Evolutionary conservation across 1,139 yeast species (phyloP).

Genomic region (Saccharomyces hybrid): DNA sequence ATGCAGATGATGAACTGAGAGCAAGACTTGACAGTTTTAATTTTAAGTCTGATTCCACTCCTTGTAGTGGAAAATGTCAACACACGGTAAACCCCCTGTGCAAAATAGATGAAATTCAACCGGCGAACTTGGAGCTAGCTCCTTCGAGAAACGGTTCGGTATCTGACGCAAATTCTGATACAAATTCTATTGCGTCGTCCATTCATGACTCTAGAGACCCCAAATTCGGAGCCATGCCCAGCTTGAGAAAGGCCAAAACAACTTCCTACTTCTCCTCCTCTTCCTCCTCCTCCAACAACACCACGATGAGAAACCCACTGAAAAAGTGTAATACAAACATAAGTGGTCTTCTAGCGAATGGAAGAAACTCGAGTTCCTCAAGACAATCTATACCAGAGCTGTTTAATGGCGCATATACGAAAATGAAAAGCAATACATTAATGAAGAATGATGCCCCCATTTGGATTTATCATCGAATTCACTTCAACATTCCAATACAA

Average conservation of each 20-base stretch:
- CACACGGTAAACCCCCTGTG: neutral
- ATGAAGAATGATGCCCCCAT: neutral
- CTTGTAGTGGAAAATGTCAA: neutral
- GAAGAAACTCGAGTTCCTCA: neutral
- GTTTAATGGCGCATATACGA: neutral
- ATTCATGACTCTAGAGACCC: neutral
- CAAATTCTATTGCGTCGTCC: neutral
- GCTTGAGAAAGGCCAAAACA: neutral
- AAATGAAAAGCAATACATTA: neutral
- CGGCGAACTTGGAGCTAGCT: neutral
- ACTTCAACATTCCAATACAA: neutral
- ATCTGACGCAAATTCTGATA: neutral
- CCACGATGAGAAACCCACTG: neutral
- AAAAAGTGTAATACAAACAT: neutral
- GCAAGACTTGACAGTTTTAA: neutral
- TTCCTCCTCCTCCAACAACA: neutral
- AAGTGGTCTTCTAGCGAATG: neutral
- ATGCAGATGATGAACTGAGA: neutral
- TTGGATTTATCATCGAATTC: slow-evolving; percentile 1
- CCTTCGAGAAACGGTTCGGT: neutral
- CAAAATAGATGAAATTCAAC: neutral
- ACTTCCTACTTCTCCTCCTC: neutral
- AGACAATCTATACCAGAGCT: neutral
- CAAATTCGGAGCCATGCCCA: neutral
- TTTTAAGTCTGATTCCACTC: neutral